Base-by-base conservation (phyloP, 495 filamentous ascomycete species). In the Penicillium turbatum region DNA sequence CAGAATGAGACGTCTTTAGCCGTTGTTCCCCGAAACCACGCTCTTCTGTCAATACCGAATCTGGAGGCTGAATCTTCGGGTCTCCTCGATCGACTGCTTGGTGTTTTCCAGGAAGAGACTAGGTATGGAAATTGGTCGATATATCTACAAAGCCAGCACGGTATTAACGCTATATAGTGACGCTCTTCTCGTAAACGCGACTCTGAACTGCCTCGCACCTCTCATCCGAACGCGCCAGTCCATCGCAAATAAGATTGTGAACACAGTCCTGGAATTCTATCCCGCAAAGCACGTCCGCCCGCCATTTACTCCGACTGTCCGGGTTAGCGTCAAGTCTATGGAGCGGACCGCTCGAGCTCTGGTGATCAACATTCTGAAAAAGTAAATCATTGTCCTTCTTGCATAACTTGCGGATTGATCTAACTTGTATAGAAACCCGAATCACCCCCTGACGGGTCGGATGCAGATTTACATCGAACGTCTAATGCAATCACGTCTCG, bases 11-110 rank as follows among this genome's bases (percentile, higher is more conserved):
- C 92, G 35, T 96, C 90, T 6, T 71, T 97, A 31, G 78, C 83
- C 50, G 84, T 93, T 64, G 87, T 99, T 3, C 91, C 95, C 17
- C 77, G 84, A 60, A 88, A 85, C 55, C 92, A 97, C 61, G 74
- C 86, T 27, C 55, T 92, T 29, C 80, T 97, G 17, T 82, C 87
- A 27, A 83, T 89, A 7, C 80, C 84, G 24, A 85, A 86, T 51
- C 78, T 97, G 6, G 93, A 97, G 71, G 92, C 93, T 1, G 93
- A 99, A 69, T 86, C 88, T 12, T 88, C 85, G 3, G 93, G 92
- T 13, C 74, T 97, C 34, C 75, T 99, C 43, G 93, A 99, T 67
- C 82, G 95, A 57, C 80, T 97, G 59, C 77, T 99, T n/a, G 81
- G 81, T 48, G 80, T 89, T 21, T 81, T 99, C 48, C 90, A 96